Evolutionary conservation across 2,329 filamentous ascomycete species (phyloP).

Genomic region (Fusarium pseudonygamai): DNA sequence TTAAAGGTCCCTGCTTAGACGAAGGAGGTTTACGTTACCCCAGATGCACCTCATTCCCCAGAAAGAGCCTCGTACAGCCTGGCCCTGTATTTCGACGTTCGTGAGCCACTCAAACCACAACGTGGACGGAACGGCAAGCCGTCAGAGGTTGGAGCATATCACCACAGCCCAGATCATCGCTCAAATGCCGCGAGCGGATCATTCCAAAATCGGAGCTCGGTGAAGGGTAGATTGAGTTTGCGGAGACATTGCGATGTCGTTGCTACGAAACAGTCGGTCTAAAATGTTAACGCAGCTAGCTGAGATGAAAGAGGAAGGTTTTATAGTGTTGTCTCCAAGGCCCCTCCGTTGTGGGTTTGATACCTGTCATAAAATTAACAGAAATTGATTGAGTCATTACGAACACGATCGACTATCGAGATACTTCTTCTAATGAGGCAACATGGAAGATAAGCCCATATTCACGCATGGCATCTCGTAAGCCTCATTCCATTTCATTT

Average conservation of each 20-base stretch:
- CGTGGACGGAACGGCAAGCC: conserved; percentile 32
- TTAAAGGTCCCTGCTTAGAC: conserved; percentile 17
- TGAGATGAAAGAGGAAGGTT: conserved; percentile 21
- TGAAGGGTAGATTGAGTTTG: conserved; percentile 21
- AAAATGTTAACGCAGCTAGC: conserved; percentile 12
- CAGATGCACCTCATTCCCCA: conserved; percentile 34
- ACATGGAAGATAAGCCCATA: neutral
- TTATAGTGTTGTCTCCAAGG: neutral
- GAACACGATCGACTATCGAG: neutral
- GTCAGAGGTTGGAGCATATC: conserved; percentile 31
- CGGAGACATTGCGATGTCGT: neutral
- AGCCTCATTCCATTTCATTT: neutral
- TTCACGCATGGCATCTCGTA: neutral
- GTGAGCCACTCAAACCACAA: conserved; percentile 42
- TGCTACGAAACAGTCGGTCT: conserved; percentile 23
- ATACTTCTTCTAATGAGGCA: neutral
- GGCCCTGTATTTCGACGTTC: conserved; percentile 5
- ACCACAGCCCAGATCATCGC: neutral
- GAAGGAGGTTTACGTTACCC: conserved; percentile 29
- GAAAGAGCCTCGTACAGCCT: conserved; percentile 22
- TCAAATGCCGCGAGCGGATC: conserved; percentile 24
- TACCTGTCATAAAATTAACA: neutral
- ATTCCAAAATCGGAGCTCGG: conserved; percentile 27
- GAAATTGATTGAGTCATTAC: neutral
- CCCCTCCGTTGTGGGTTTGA: neutral